Evolutionary conservation across 371 early-diverging fungal genomes (phyloP).

Genomic region (Mycotypha africana): DNA sequence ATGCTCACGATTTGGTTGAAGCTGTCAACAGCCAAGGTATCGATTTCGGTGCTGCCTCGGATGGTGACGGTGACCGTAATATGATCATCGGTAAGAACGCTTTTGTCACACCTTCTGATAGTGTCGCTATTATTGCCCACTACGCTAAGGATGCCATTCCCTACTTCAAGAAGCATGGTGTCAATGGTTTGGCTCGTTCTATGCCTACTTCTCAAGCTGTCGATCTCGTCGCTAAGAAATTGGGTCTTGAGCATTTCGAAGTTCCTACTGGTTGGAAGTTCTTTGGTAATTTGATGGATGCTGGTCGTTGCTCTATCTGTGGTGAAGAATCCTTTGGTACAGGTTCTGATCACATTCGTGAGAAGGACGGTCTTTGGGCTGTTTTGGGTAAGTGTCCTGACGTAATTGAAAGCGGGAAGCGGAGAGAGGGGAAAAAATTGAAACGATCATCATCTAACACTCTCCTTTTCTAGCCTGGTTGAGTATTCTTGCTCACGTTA

Average conservation of each 20-base stretch:
- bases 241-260: slow-evolving; percentile 75
- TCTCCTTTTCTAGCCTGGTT: slow-evolving; percentile 77
- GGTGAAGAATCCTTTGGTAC: slow-evolving; percentile 98
- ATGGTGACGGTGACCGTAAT: slow-evolving; percentile 93
- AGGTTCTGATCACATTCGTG: slow-evolving; percentile 96
- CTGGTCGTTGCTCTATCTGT: slow-evolving; percentile 90
- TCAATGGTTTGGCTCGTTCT: slow-evolving; percentile 88
- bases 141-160: slow-evolving; percentile 82
- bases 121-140: slow-evolving; percentile 94
- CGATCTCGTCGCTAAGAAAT: slow-evolving; percentile 85
- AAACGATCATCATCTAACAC: slow-evolving; percentile 1
- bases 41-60: slow-evolving; percentile 93
- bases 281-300: slow-evolving; percentile 99
- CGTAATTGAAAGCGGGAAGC: not conserved
- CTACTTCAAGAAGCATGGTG: slow-evolving; percentile 81
- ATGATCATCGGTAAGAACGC: slow-evolving; percentile 93
- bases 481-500: slow-evolving; percentile 81
- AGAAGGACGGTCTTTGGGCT: slow-evolving; percentile 99
- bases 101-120: slow-evolving; percentile 97
- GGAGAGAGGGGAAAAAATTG: not conserved
- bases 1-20: slow-evolving; percentile 92
- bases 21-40: slow-evolving; percentile 76
- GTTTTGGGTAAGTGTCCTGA: slow-evolving; percentile 57
- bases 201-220: slow-evolving; percentile 96
- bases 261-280: slow-evolving; percentile 96